These are phyloP conservation scores for Tripidium arundinaceum DNA, from an alignment of 202 grass and related monocot species.

Conservation along the genomic window DNA sequence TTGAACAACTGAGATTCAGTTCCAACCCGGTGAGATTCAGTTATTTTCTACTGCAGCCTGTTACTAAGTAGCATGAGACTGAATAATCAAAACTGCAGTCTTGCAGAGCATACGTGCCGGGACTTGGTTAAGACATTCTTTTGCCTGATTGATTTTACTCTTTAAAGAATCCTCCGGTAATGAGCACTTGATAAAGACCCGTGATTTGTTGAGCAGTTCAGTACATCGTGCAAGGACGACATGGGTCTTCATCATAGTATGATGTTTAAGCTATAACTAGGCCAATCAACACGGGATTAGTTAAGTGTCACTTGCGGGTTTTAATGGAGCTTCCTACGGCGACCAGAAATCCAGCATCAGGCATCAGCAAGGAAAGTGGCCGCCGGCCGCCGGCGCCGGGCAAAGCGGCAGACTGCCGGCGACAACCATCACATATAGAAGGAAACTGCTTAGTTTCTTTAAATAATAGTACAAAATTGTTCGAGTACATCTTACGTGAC, in stretches of 20 bases:
- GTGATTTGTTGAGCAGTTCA: background rate
- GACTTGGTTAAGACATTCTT: background rate
- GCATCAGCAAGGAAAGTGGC: constrained; percentile 2
- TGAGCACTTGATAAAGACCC: background rate
- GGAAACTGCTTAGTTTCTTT: background rate
- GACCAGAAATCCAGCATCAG: constrained; percentile 5
- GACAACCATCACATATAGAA: background rate
- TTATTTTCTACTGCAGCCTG: background rate
- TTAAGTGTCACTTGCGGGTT: constrained; percentile 8
- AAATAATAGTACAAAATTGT: background rate
- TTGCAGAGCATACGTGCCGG: background rate
- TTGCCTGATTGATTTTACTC: background rate
- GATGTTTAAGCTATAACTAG: background rate
- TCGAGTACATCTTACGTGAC: background rate
- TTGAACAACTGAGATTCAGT: no score
- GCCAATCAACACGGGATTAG: background rate
- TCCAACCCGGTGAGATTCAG: background rate
- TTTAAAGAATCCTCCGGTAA: background rate
- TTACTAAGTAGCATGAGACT: background rate
- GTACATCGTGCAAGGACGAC: constrained; percentile 11
- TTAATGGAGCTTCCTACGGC: background rate
- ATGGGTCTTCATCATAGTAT: background rate
- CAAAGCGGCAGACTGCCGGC: background rate
- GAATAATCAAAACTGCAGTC: background rate
- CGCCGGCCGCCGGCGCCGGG: background rate